Conservation (phyloP, 1,284 basidiomycete species). For the Caloboletus inedulis region DNA sequence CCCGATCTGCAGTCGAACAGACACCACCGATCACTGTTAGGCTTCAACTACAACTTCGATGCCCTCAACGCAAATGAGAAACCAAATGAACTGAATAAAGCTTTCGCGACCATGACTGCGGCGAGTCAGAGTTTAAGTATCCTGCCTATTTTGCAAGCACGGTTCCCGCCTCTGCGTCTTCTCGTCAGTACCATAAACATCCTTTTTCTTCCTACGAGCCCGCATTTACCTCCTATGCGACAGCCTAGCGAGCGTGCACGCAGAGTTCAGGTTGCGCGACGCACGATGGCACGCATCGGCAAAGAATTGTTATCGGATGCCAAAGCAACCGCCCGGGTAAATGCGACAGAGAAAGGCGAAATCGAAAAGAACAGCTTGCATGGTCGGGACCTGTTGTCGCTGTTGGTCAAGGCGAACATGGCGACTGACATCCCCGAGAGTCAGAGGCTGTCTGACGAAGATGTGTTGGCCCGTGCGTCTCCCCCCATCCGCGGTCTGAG, state of each 20-base stretch:
- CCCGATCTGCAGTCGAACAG: neutral
- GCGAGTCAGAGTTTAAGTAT: conserved; percentile 24
- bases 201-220: neutral
- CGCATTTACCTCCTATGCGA: neutral
- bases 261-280: conserved; percentile 12
- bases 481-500: neutral
- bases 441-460: conserved; percentile 66
- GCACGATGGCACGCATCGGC: conserved; percentile 37
- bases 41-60: conserved; percentile 68
- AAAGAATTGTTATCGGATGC: conserved; percentile 44
- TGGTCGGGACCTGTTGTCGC: conserved; percentile 49
- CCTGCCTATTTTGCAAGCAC: conserved; percentile 34
- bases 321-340: conserved; percentile 36
- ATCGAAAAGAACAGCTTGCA: conserved; percentile 31
- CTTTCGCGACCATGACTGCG: conserved; percentile 43
- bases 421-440: conserved; percentile 52
- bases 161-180: conserved; percentile 41
- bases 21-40: conserved; percentile 24
- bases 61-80: conserved; percentile 39
- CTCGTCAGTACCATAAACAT: conserved; percentile 35
- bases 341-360: conserved; percentile 13
- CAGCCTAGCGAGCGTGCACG: conserved; percentile 17
- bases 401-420: conserved; percentile 64
- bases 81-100: conserved; percentile 46
- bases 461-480: conserved; percentile 68